phyloP scores from a whole-genome alignment of 257 asterid species.

The Coffea eugenioides region DNA sequence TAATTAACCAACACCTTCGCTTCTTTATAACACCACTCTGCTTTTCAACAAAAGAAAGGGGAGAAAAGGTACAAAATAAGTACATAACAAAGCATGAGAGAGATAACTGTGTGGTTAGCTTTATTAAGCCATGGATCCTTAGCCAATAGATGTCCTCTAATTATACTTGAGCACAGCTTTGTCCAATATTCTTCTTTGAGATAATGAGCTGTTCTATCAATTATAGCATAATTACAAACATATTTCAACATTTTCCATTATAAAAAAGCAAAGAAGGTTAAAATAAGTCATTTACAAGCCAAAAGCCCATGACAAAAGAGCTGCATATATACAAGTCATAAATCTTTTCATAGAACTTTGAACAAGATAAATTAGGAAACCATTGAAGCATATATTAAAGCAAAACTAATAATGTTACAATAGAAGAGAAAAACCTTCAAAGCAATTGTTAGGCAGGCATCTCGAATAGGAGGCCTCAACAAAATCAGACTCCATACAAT shows the following conservation, averaged over 20 bases:
- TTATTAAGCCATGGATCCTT: neutral
- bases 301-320: neutral
- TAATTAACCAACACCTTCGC: neutral
- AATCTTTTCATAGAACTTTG: neutral
- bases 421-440: constrained; percentile 55
- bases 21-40: neutral
- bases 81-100: neutral
- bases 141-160: neutral
- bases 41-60: neutral
- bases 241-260: neutral
- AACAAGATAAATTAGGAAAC: neutral
- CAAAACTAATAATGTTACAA: neutral
- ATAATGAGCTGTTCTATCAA: neutral
- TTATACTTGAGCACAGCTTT: neutral
- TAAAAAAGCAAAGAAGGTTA: neutral
- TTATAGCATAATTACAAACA: neutral
- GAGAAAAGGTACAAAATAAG: neutral
- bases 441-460: constrained; percentile 80
- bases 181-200: neutral
- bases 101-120: neutral
- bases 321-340: neutral
- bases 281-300: neutral
- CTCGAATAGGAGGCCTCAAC: constrained; percentile 90
- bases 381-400: neutral
- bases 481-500: constrained; percentile 86